Base-by-base conservation (phyloP, 140 eudicot species). In the Flaveria floridana region DNA sequence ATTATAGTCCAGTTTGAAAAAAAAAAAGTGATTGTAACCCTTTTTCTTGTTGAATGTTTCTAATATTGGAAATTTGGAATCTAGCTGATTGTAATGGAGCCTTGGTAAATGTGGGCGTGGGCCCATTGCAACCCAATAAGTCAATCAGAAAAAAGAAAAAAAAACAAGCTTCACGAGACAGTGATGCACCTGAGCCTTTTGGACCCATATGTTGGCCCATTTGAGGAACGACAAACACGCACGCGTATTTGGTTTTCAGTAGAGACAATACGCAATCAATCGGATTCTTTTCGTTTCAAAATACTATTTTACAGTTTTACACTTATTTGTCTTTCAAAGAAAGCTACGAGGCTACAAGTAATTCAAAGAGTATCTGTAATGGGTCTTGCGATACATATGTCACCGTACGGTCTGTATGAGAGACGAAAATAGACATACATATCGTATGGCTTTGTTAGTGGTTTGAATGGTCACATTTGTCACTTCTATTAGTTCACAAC, bases 261-360 rank as follows among this genome's bases (percentile, higher is more conserved):
- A 70, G 28, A 6, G 1, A 7, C 52, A 34, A 10, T 44, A 44
- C 7, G 10, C 16, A 51, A 26, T 52, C 75, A 51, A 26, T 50
- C 12, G 46, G 12, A 7, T 52, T 28, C 75, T 26, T 71, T 71
- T 28, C 75, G 55, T 69, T 14, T 69, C 44, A 2, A 25, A 14
- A 34, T 44, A 44, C 41, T 44, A 44, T 44, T 44, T 44, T 44
- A 10, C 50, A 2, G 41, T 34, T 44, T 44, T 44, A 44, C 50
- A 2, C 50, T 44, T 44, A 7, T 44, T 9, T 11, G 13, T 11
- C 14, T 44, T 44, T 11, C 1, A 44, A 2, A 44, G 14, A 2
- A 44, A 44, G 50, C 50, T 10, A 44, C 50, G 0, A 44, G 11
- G 41, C 41, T 34, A 34, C 41, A 34, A 34, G 41, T 34, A 6